Base-by-base conservation (phyloP, 306 rosid species). In the Prinsepia uniflora region DNA sequence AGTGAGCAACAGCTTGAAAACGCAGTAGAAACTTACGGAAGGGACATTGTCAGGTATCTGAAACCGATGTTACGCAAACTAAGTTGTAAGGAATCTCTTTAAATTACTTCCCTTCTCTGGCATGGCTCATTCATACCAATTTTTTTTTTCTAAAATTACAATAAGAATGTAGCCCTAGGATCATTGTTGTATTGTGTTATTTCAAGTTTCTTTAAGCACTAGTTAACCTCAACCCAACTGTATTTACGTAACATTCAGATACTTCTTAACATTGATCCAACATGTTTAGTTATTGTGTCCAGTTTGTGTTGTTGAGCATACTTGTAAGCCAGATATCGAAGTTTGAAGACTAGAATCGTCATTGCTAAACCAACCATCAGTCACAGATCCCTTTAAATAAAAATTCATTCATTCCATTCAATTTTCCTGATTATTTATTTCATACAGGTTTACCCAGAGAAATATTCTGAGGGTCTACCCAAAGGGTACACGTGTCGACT, bases 391-490 rank as follows among this genome's bases (percentile, higher is more conserved):
- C 6, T 5, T 15, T 11, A 49, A 71, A 60, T 19, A 24, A 12
- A 19, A 14, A 40, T n/a, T 44, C 18, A 42, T 18, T 63, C 1
- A 15, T 66, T n/a, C 18, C n/a, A 44, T 30, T 30, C 36, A 30
- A 2, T 30, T 30, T 30, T 40, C 68, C 61, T 74, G 47, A 59
- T 68, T 44, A 52, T 57, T 80, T 77, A 19, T 62, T 66, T 78
- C 40, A 49, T 74, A 12, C 78, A 95, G 99, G 87, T 95, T 95
- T 82, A 95, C 99, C 65, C 97, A 91, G 84, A 79, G 76, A 83
- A 95, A 95, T 87, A 74, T 95, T 57, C 78, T 95, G 81, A 89
- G 99, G 87, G 90, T 95, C 54, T 95, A 89, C 78, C 99, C 99
- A 19, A 95, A 95, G 85, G 96, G 96, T 45, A 89, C 76, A 47